Percentiles rank a stretch among this genome's conserved stretches.
Conservation (phyloP, 306 rosid species). For the Luffa aegyptiaca region DNA sequence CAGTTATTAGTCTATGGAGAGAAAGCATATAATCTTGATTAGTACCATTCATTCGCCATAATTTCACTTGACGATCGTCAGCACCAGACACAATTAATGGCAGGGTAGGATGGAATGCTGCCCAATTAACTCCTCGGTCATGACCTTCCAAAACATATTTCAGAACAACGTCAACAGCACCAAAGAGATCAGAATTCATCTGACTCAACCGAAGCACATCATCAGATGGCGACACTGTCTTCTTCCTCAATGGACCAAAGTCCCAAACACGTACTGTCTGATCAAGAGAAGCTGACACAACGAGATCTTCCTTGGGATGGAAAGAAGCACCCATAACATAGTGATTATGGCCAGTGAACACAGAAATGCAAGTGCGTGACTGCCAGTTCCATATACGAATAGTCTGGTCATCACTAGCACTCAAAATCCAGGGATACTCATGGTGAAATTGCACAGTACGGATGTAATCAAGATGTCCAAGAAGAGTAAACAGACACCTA, state of each 20-base stretch:
- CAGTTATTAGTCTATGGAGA: background rate
- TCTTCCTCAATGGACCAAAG: conserved; percentile 71
- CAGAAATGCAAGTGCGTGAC: conserved; percentile 87
- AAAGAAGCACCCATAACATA: conserved; percentile 92
- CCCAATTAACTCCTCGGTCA: conserved; percentile 97
- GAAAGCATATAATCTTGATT: background rate
- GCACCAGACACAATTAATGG: conserved; percentile 94
- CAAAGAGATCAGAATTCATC: conserved; percentile 92
- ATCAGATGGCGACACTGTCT: conserved; percentile 80
- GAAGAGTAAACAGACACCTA: conserved; percentile 83
- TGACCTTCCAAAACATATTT: conserved; percentile 95
- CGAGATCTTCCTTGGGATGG: conserved; percentile 90
- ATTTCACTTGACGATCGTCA: conserved; percentile 85
- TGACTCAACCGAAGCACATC: conserved; percentile 76
- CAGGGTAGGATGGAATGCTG: conserved; percentile 84
- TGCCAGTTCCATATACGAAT: conserved; percentile 99
- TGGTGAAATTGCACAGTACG: conserved; percentile 97
- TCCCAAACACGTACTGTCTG: conserved; percentile 99
- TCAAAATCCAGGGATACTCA: conserved; percentile 88
- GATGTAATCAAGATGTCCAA: conserved; percentile 92
- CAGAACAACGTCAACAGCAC: conserved; percentile 80
- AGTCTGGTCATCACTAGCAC: conserved; percentile 97
- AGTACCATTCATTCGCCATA: conserved; percentile 93
- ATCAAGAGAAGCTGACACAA: conserved; percentile 85
- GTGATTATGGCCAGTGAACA: conserved; percentile 88